Evolutionary conservation across 2,329 filamentous ascomycete genomes (phyloP), one percentile per base, ranked within the genome.

Genomic region (Fusarium sp.): DNA sequence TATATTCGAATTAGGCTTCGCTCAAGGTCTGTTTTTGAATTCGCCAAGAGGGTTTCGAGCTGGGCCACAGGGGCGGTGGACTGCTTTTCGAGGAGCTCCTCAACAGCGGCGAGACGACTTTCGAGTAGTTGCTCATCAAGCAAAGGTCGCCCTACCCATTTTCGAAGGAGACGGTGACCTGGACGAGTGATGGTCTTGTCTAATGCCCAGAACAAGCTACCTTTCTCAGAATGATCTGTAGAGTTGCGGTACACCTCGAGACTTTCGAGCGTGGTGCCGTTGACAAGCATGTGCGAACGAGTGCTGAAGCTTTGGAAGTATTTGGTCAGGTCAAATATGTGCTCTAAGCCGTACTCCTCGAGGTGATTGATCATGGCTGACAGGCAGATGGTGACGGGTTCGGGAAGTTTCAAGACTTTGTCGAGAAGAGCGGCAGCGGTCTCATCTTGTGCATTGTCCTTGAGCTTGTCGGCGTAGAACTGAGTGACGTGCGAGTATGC

Each of bases 241-340:
- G 94, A 90, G 72, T 99, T 99, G 65, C 95, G 92, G 77, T 98
- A 99, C 2, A 99, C 94, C 78, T 99, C 96, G 12, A 99, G 87
- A 75, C 94, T 97, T 51, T 94, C 95, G 39, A 99, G 83, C 0
- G 95, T 98, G 58, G 97, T 99, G 46, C 95, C 96, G 77, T 97
- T 98, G 65, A 99, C 85, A 5, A 98, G 85, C 96, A 99, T 98
- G 77, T 98, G 95, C 13, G 95, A 95, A 39, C 95, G 87, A 8
- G 95, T 94, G 73, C 93, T 97, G 82, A 99, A 99, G 3, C 94
- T 94, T 73, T 97, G 92, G 76, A 99, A 99, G 82, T 98, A 97
- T 75, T 97, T 97, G 2, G 96, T 98, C 44, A 99, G 83, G 75
- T 97, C 92, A 74, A 99, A 97, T 56, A 99, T 94, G 82, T 98